These are phyloP conservation scores for Vitis riparia DNA, from an alignment of 164 flowering plant species.

Conservation along the genomic window DNA sequence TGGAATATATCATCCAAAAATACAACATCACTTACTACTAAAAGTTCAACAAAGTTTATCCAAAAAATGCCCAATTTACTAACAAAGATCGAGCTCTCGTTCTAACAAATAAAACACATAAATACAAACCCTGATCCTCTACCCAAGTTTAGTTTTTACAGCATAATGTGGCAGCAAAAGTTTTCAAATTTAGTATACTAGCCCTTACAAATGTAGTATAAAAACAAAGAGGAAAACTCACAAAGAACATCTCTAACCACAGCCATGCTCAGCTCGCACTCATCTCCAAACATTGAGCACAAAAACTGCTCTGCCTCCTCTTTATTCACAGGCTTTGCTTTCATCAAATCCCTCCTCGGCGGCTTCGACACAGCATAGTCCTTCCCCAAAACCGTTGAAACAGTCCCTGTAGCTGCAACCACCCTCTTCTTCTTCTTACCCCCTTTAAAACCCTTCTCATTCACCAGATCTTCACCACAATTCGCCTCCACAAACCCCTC, in stretches of 20 bases:
- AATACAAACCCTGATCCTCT: no score
- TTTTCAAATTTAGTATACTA: background rate
- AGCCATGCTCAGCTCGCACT: slow-evolving; percentile 61
- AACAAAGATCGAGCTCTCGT: no score
- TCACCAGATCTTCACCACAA: slow-evolving; percentile 10
- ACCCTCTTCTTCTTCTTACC: slow-evolving; percentile 45
- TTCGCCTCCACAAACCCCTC: slow-evolving; percentile 35
- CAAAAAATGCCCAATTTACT: no score
- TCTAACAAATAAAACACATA: no score
- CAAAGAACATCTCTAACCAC: slow-evolving; percentile 81
- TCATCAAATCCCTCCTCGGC: slow-evolving; percentile 20
- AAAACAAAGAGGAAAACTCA: slow-evolving; percentile 35
- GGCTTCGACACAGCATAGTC: slow-evolving; percentile 44
- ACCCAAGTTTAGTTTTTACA: no score
- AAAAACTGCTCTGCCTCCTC: slow-evolving; percentile 75
- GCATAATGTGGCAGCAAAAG: no score
- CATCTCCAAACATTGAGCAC: slow-evolving; percentile 78
- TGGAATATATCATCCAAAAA: no score
- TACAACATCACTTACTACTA: no score
- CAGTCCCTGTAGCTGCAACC: slow-evolving; percentile 68
- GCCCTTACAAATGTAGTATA: background rate
- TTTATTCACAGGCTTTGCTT: slow-evolving; percentile 21
- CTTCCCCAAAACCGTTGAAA: slow-evolving; percentile 73
- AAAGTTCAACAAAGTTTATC: no score
- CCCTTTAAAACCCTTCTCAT: slow-evolving; percentile 21